Evolutionary conservation across 495 filamentous ascomycete genomes (phyloP).

Genomic region (Xylaria telfairii): DNA sequence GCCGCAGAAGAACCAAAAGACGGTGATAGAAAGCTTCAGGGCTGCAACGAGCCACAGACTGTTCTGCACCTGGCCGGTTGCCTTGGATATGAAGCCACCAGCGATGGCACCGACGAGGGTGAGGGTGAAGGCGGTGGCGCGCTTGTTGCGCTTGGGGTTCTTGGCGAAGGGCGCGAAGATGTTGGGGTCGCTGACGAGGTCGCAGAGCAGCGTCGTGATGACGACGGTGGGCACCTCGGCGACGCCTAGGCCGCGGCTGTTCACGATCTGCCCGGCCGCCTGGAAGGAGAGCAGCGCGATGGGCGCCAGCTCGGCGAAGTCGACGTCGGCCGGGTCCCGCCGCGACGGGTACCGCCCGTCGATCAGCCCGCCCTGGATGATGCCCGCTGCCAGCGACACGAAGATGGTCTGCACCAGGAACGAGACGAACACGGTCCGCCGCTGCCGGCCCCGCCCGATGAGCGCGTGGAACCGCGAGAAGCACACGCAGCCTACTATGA

Average conservation of each 20-base stretch:
- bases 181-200: slow-evolving; percentile 66
- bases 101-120: slow-evolving; percentile 66
- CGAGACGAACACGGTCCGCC: slow-evolving; percentile 59
- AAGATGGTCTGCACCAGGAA: slow-evolving; percentile 64
- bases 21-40: slow-evolving; percentile 31
- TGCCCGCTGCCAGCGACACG: slow-evolving; percentile 63
- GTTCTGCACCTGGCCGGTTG: slow-evolving; percentile 34
- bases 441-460: slow-evolving; percentile 44
- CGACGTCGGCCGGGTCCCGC: slow-evolving; percentile 34
- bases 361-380: slow-evolving; percentile 52
- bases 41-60: slow-evolving; percentile 39
- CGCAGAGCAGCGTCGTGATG: slow-evolving; percentile 73
- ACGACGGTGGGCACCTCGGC: slow-evolving; percentile 77
- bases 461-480: slow-evolving; percentile 38
- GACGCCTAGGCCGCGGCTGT: slow-evolving; percentile 65
- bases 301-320: slow-evolving; percentile 55
- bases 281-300: slow-evolving; percentile 74
- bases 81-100: slow-evolving; percentile 63
- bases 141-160: slow-evolving; percentile 70
- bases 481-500: slow-evolving; percentile 33
- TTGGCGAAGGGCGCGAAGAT: slow-evolving; percentile 50
- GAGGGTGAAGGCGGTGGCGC: slow-evolving; percentile 61
- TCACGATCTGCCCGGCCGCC: slow-evolving; percentile 71
- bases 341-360: slow-evolving; percentile 36
- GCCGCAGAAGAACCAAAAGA: slow-evolving; percentile 30